These are phyloP conservation scores for Pyricularia sp. DNA, from an alignment of 2,329 filamentous ascomycete genomes.

Conservation along the genomic window DNA sequence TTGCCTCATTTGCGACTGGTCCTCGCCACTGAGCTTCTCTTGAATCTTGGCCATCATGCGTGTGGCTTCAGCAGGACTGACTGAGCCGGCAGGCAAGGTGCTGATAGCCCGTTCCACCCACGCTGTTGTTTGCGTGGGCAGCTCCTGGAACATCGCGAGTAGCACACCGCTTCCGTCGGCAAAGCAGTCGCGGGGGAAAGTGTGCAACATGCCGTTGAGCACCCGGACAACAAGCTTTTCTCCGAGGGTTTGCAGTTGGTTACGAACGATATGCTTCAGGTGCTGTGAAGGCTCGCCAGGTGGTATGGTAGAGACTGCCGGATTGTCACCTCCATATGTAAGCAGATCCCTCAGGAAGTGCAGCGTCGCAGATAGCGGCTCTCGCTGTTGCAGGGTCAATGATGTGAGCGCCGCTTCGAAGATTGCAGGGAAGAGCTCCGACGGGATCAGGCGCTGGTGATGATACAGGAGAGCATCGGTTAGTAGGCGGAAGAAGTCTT, in stretches of 20 bases:
- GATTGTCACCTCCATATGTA: conserved; percentile 74
- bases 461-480: conserved; percentile 92
- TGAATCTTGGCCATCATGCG: conserved; percentile 72
- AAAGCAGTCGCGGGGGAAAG: conserved; percentile 91
- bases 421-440: conserved; percentile 69
- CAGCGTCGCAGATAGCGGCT: conserved; percentile 81
- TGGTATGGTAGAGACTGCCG: conserved; percentile 49
- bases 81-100: conserved; percentile 72
- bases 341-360: conserved; percentile 90
- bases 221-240: conserved; percentile 77
- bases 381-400: conserved; percentile 79
- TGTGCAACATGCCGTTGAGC: conserved; percentile 98
- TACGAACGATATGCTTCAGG: conserved; percentile 61
- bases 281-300: conserved; percentile 43
- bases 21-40: conserved; percentile 62
- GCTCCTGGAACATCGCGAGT: conserved; percentile 76
- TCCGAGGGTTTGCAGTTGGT: conserved; percentile 61
- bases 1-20: conserved; percentile 54
- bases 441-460: conserved; percentile 72
- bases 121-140: conserved; percentile 66
- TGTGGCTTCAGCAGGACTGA: conserved; percentile 72
- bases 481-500: conserved; percentile 91
- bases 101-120: conserved; percentile 83
- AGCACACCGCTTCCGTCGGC: conserved; percentile 90
- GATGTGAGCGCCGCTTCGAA: conserved; percentile 82